Base-by-base conservation (phyloP, 1,284 basidiomycete genomes). In the Ceratobasidium sp. region DNA sequence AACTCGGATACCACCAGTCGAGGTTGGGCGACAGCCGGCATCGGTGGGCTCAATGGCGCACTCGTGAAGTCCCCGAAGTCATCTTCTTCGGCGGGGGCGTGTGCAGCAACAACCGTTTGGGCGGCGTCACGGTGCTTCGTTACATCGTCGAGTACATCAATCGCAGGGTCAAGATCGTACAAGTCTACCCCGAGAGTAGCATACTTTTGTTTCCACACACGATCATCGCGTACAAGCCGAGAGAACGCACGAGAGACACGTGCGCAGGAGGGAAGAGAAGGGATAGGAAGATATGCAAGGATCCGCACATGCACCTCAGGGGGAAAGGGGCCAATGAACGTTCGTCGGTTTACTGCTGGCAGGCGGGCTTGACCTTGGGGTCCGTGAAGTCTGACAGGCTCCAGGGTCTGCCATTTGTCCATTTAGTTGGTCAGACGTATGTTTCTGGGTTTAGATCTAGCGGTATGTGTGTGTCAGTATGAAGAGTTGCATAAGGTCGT, bases 41-140 rank as follows among this genome's bases (percentile, higher is more conserved):
- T 72, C n/a, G 64, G 91, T 87, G 81, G 93, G 90, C 80, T 91
- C 88, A 85, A 81, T 0, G 86, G 84, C 0, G 87, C 83, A 49
- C 84, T 83, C 63, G 89, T 84, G 60, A 91, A 97, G 83, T 97
- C 96, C 0, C 96, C 97, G 87, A 98, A 99, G 53, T 97, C 97
- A 81, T 97, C 95, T 78, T 95, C 91, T 60, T 86, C 83, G 53
- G 85, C 86, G 55, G 87, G 90, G 6, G 91, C 89, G 2, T 88
- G 81, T 18, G 92, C 87, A 0, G 88, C 91, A 0, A 92, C 90
- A 46, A 75, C 61, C 20, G 77, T 55, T 12, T 70, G 56, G 3
- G 60, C 66, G 15, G 70, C 61, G 73, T 82, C 67, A 60, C 81
- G 60, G 79, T 72, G n/a, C 79, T 72, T 40, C 81, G 80, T 42